These are phyloP conservation scores for Alternaria ventricosa DNA, from an alignment of 2,329 filamentous ascomycete genomes.

Conservation along the genomic window DNA sequence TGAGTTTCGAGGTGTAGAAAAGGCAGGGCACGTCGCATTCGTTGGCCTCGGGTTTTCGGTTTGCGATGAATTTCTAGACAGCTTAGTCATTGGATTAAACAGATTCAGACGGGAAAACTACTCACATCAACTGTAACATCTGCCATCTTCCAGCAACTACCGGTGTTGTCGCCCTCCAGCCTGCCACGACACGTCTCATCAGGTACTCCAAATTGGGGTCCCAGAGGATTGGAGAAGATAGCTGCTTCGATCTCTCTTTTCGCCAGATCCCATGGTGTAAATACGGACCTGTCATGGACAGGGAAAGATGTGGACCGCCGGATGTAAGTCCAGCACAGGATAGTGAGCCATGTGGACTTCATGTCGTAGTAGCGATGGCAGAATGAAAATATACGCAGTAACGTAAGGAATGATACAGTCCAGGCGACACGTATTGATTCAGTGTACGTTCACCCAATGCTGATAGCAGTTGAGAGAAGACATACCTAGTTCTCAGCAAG, in stretches of 20 bases:
- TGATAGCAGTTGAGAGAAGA: not conserved
- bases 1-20: not conserved
- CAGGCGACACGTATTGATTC: not conserved
- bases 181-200: not conserved
- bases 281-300: conserved; percentile 8
- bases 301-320: conserved; percentile 6
- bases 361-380: conserved; percentile 1
- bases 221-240: conserved; percentile 2
- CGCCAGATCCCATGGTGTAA: conserved; percentile 12
- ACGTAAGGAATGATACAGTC: not conserved
- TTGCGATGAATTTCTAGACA: not conserved
- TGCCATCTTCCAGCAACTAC: not conserved
- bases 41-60: not conserved
- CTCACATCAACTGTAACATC: not conserved
- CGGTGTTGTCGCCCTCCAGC: not conserved
- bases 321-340: conserved; percentile 1
- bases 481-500: not conserved
- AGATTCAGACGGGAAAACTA: not conserved
- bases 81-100: not conserved
- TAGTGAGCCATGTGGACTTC: not conserved
- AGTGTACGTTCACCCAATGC: not conserved
- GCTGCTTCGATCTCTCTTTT: not conserved
- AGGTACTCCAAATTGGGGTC: conserved; percentile 1
- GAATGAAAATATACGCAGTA: not conserved
- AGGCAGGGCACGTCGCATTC: not conserved